Conservation (phyloP, 2,329 filamentous ascomycete genomes). For the Alternaria burnsii region DNA sequence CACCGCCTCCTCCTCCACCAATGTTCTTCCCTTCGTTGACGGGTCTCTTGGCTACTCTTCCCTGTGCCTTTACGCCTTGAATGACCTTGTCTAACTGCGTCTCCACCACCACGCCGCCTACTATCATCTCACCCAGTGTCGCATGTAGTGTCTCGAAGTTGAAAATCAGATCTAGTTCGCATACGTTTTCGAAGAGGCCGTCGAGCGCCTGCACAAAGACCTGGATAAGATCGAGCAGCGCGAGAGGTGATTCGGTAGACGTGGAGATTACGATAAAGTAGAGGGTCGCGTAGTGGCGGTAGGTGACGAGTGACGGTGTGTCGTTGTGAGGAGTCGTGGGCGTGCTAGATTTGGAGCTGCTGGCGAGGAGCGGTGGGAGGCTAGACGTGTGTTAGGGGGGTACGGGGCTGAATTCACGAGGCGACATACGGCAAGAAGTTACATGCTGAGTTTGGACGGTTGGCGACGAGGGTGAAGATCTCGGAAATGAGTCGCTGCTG, state of each 20-base stretch:
- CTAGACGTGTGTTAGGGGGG: constrained; percentile 62
- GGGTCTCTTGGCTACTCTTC: constrained; percentile 78
- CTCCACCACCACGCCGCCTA: constrained; percentile 93
- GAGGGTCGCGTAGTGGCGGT: constrained; percentile 96
- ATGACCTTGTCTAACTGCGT: constrained; percentile 90
- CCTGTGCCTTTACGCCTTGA: constrained; percentile 78
- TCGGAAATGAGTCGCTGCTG: constrained; percentile 97
- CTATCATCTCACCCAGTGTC: constrained; percentile 90
- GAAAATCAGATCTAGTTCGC: constrained; percentile 97
- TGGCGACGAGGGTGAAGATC: constrained; percentile 94
- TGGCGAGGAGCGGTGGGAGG: constrained; percentile 69
- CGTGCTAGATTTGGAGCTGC: constrained; percentile 55
- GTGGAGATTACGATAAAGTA: constrained; percentile 99
- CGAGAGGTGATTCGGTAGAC: constrained; percentile 92
- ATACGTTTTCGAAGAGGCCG: constrained; percentile 96
- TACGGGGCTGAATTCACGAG: constrained; percentile 11
- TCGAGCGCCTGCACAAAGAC: constrained; percentile 97
- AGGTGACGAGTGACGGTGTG: constrained; percentile 92
- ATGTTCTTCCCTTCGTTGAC: constrained; percentile 70
- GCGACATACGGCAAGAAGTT: constrained; percentile 82
- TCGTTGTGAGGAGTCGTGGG: constrained; percentile 75
- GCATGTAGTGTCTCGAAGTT: constrained; percentile 98
- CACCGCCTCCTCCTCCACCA: constrained; percentile 27
- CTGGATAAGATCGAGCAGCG: constrained; percentile 94
- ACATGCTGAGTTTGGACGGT: constrained; percentile 89